Conservation (phyloP, 1,284 basidiomycete species). For the Pseudozyma sp. region DNA sequence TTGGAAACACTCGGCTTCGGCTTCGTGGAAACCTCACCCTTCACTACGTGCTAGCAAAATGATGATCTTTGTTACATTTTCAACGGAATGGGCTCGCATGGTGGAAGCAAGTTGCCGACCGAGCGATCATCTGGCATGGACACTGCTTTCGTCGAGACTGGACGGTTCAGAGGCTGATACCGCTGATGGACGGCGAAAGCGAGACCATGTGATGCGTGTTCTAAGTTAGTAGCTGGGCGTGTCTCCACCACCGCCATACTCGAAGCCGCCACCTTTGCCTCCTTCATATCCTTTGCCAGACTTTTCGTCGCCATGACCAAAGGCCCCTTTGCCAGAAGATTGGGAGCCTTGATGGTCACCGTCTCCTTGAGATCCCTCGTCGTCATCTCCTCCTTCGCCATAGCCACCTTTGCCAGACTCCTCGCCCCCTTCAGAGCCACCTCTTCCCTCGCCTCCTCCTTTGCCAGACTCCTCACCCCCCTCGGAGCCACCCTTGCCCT, state of each 20-base stretch:
- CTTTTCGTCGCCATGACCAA: neutral
- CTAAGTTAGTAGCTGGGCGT: slow-evolving; percentile 5
- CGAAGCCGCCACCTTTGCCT: slow-evolving; percentile 1
- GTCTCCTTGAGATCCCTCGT: neutral
- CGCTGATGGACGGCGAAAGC: no score
- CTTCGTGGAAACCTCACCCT: no score
- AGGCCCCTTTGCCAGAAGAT: neutral
- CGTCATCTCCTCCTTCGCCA: neutral
- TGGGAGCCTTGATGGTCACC: neutral
- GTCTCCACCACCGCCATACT: slow-evolving; percentile 20
- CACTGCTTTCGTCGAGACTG: no score
- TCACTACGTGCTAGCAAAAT: no score
- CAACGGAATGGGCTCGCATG: no score
- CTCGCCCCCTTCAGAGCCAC: neutral
- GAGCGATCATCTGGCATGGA: no score
- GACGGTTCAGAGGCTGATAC: no score
- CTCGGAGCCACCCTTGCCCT: neutral
- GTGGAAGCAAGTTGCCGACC: no score
- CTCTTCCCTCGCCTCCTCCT: neutral
- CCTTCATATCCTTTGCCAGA: neutral
- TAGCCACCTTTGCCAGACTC: neutral
- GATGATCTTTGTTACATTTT: no score
- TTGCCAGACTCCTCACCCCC: neutral
- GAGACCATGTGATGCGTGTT: no score
- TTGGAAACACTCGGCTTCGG: no score